These are phyloP conservation scores for Mortierella polycephala DNA, from an alignment of 371 early-diverging fungal species.

Conservation along the genomic window DNA sequence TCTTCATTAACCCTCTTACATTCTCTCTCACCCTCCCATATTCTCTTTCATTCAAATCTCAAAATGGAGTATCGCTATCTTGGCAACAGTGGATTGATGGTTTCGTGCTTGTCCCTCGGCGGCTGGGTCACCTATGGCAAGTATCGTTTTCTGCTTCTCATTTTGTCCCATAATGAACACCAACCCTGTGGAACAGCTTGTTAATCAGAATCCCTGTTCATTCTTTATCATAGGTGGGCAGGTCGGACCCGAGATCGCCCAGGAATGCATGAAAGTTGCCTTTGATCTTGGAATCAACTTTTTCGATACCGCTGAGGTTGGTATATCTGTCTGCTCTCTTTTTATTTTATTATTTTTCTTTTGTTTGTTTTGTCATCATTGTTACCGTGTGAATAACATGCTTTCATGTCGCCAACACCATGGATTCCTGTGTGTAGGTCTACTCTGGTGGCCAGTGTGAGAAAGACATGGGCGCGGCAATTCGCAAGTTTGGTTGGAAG, in stretches of 20 bases:
- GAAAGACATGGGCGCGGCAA: constrained; percentile 80
- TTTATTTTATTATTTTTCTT: neutral
- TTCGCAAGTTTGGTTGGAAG: constrained; percentile 74
- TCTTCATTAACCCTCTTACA: neutral
- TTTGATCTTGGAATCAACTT: constrained; percentile 84
- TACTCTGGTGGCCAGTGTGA: constrained; percentile 78
- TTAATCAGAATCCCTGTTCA: neutral
- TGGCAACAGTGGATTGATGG: constrained; percentile 84
- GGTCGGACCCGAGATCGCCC: constrained; percentile 69
- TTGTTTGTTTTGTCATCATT: neutral
- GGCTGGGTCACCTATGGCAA: constrained; percentile 79
- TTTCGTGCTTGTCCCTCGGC: constrained; percentile 65
- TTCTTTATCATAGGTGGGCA: constrained; percentile 60
- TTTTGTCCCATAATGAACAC: neutral
- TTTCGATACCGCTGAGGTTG: constrained; percentile 84
- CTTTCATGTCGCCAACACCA: neutral
- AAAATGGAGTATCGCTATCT: constrained; percentile 86
- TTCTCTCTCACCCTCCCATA: neutral
- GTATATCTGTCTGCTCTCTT: neutral
- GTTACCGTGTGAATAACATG: neutral
- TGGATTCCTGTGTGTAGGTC: constrained; percentile 12
- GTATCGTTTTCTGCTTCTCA: constrained; percentile 1
- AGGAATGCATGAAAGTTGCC: constrained; percentile 78
- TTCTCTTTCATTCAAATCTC: neutral
- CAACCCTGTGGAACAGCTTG: too few species aligned